Base-by-base conservation (phyloP, 2,329 filamentous ascomycete species). In the Pezicula rhizophila region DNA sequence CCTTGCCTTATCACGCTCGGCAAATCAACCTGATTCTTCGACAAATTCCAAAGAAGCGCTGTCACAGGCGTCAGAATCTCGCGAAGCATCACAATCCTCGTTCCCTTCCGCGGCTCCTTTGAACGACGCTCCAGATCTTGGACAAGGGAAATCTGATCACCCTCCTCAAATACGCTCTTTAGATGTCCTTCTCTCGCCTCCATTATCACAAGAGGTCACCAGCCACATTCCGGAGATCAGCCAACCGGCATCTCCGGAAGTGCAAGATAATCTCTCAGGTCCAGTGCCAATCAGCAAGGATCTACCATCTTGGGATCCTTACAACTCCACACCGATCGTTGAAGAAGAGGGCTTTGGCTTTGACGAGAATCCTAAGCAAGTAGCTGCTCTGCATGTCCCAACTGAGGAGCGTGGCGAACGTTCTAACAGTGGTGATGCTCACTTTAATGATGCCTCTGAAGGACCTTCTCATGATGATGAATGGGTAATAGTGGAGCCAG, bases 261-360 rank as follows among this genome's bases (percentile, higher is more conserved):
- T 18, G 28, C 40, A 28, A 25, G 51, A 54, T 45, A 26, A 48
- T n/a, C 48, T 58, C n/a, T 48, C 45, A n/a, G 42, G 52, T 7
- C 58, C 63, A 15, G 56, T 60, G n/a, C 63, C 65, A 25, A 66
- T 67, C 28, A 60, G 62, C 45, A 67, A 69, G 55, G 54, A 59
- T 34, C 66, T 64, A 47, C 64, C 64, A 12, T 62, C 63, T 39
- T 66, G 63, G 62, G 61, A 70, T 54, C 63, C 65, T 6, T 64
- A 59, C 38, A 62, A 62, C 43, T 61, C 60, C 8, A 61, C 66
- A 40, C 64, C 66, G n/a, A 60, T 70, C 38, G 58, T 65, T 40
- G 66, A 72, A 53, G 67, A 70, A 54, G 60, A 62, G 15, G 60
- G 56, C 25, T 66, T 62, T 42, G 62, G 67, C 17, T 59, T 58